These are phyloP conservation scores for Lojkania enalia DNA, from an alignment of 2,329 filamentous ascomycete genomes.

Conservation along the genomic window DNA sequence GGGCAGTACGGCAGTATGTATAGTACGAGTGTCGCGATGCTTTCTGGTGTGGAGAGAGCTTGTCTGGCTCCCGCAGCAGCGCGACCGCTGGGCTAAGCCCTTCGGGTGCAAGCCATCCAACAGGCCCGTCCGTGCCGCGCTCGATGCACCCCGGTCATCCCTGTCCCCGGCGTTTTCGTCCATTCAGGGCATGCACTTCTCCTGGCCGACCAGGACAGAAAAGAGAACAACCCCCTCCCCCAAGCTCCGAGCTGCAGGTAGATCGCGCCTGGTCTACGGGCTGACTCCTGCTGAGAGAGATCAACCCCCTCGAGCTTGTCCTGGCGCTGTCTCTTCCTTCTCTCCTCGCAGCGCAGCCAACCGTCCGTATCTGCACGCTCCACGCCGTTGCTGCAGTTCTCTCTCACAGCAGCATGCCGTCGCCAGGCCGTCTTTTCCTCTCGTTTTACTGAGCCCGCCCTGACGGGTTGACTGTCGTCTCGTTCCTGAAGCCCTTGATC, in stretches of 20 bases:
- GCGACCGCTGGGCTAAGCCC: neutral
- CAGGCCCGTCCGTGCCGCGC: constrained; percentile 1
- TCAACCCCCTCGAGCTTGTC: neutral
- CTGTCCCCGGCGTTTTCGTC: constrained; percentile 4
- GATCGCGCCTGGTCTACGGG: constrained; percentile 13
- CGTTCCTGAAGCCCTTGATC: constrained; percentile 1
- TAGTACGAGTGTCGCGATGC: constrained; percentile 5
- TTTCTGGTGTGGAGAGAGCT: constrained; percentile 15
- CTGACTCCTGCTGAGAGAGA: constrained; percentile 15
- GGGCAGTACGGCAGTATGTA: neutral
- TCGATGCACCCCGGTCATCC: neutral
- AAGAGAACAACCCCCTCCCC: neutral
- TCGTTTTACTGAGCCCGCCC: neutral
- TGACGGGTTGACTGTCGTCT: neutral
- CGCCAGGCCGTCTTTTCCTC: neutral
- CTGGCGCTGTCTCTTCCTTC: neutral
- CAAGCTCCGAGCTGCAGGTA: constrained; percentile 10
- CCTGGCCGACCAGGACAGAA: constrained; percentile 2
- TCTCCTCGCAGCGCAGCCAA: too few species aligned
- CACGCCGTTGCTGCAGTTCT: neutral
- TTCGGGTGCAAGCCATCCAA: neutral
- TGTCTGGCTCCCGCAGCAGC: constrained; percentile 4
- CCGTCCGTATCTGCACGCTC: neutral
- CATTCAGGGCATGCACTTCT: constrained; percentile 3
- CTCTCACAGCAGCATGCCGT: constrained; percentile 1